These are phyloP conservation scores for Gaertneriomyces sp. DNA, from an alignment of 192 early-diverging fungal species.

Conservation along the genomic window DNA sequence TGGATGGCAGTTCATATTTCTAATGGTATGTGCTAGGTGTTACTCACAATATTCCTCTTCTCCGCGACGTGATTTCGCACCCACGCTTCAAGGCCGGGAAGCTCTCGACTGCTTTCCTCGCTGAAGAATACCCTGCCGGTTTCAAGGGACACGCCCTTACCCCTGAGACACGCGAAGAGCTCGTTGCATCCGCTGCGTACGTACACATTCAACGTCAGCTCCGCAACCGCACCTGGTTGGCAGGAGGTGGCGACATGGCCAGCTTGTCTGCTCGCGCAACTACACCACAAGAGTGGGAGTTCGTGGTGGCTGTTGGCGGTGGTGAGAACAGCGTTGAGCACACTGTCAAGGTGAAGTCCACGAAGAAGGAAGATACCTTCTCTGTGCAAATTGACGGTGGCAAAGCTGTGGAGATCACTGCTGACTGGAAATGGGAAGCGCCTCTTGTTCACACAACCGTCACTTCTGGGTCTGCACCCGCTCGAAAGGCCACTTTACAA, in stretches of 20 bases:
- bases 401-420: conserved; percentile 28
- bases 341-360: conserved; percentile 3
- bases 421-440: conserved; percentile 72
- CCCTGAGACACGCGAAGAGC: conserved; percentile 42
- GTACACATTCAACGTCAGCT: conserved; percentile 66
- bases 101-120: conserved; percentile 81
- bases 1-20: conserved; percentile 2
- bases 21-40: conserved; percentile 45
- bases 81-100: conserved; percentile 69
- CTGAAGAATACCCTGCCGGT: conserved; percentile 82
- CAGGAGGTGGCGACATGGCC: conserved; percentile 34
- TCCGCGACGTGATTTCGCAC: conserved; percentile 79
- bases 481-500: conserved; percentile 55
- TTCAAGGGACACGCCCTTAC: conserved; percentile 75
- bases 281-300: conserved; percentile 14
- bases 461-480: conserved; percentile 15
- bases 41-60: conserved; percentile 89
- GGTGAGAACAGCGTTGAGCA: conserved; percentile 1
- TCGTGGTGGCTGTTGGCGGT: conserved; percentile 19
- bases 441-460: conserved; percentile 61
- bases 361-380: neutral
- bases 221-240: conserved; percentile 56
- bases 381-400: conserved; percentile 22
- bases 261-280: conserved; percentile 3
- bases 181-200: conserved; percentile 63